Percentiles rank a stretch among this genome's conserved stretches.
Conservation (phyloP, 1,284 basidiomycete species). For the Cutaneotrichosporon cutaneum region DNA sequence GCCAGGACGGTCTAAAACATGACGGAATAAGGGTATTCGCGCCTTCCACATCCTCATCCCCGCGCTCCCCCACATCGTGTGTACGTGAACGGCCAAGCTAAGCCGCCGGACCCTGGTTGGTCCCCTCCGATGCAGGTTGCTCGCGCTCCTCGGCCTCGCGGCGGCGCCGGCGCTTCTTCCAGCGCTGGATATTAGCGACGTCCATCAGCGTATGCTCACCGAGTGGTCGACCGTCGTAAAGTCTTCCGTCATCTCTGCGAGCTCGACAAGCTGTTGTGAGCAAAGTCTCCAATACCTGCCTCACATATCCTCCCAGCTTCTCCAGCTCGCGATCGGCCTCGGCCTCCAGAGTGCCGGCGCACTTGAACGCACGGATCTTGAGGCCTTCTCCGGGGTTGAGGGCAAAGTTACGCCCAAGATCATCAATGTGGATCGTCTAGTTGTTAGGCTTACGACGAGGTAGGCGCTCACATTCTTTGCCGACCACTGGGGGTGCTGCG, state of each 20-base stretch:
- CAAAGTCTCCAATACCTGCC: background rate
- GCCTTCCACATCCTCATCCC: background rate
- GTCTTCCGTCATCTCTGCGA: constrained; percentile 39
- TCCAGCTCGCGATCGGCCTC: constrained; percentile 66
- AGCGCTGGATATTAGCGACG: constrained; percentile 19
- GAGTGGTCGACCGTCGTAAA: constrained; percentile 42
- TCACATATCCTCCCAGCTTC: constrained; percentile 62
- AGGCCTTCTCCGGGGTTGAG: constrained; percentile 79
- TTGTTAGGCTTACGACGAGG: constrained; percentile 1
- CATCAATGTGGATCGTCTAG: constrained; percentile 79
- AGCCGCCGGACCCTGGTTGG: background rate
- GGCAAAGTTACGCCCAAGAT: constrained; percentile 82
- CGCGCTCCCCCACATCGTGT: background rate
- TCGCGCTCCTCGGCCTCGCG: background rate
- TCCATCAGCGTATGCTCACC: constrained; percentile 24
- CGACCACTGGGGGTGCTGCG: constrained; percentile 74
- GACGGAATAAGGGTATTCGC: background rate
- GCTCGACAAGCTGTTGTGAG: constrained; percentile 30
- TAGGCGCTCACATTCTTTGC: constrained; percentile 21
- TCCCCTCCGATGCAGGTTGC: background rate
- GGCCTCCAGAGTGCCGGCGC: constrained; percentile 63
- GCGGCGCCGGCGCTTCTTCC: constrained; percentile 23
- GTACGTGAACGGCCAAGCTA: background rate
- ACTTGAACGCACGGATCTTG: constrained; percentile 71
- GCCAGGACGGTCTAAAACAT: background rate